Evolutionary conservation across 2,329 filamentous ascomycete species (phyloP).

Genomic region (Xylaria sp.): DNA sequence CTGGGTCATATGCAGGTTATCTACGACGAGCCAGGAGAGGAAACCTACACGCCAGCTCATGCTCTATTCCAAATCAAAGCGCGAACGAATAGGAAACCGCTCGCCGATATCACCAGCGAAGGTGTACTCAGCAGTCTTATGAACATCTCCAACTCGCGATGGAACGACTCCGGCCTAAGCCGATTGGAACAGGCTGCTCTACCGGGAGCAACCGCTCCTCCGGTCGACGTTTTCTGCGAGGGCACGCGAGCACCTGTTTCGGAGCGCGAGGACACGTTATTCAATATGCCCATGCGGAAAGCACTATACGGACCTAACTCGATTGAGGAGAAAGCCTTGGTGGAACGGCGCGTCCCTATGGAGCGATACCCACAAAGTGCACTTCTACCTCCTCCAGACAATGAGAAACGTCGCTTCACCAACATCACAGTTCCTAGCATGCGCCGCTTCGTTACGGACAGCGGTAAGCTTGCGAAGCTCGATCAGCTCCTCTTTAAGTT

Average conservation of each 20-base stretch:
- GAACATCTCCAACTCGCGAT: constrained; percentile 77
- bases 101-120: constrained; percentile 76
- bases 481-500: constrained; percentile 88
- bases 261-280: constrained; percentile 80
- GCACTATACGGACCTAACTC: constrained; percentile 75
- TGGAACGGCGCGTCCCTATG: constrained; percentile 77
- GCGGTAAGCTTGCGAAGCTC: constrained; percentile 92
- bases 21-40: constrained; percentile 74
- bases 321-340: constrained; percentile 76
- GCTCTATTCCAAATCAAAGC: constrained; percentile 84
- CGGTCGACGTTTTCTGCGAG: constrained; percentile 81
- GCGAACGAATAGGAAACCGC: constrained; percentile 71
- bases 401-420: constrained; percentile 85
- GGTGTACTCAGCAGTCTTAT: constrained; percentile 80
- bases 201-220: constrained; percentile 84
- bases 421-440: constrained; percentile 95
- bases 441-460: constrained; percentile 97
- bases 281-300: constrained; percentile 81
- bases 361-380: constrained; percentile 70
- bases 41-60: constrained; percentile 75
- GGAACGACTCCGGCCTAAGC: constrained; percentile 76
- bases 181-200: constrained; percentile 84
- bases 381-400: constrained; percentile 81
- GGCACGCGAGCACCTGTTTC: constrained; percentile 68
- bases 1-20: constrained; percentile 73